These are phyloP conservation scores for Terfezia claveryi DNA, from an alignment of 495 filamentous ascomycete species.

Conservation along the genomic window DNA sequence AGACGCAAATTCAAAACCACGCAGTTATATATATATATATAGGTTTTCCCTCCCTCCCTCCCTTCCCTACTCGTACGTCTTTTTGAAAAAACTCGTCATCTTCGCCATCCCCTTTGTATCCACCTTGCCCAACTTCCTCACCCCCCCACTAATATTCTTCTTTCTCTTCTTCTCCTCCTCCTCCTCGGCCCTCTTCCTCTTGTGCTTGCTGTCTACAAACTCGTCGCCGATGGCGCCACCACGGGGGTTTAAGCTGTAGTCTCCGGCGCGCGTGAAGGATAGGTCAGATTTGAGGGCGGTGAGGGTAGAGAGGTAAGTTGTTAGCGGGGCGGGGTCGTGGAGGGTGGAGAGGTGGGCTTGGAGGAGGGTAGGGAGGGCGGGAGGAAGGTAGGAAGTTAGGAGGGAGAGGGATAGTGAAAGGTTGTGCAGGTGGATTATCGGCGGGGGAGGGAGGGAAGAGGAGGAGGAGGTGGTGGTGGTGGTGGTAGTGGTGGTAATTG, in stretches of 20 bases:
- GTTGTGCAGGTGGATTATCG: conserved; percentile 40
- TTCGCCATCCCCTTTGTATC: conserved; percentile 88
- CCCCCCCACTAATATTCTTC: conserved; percentile 43
- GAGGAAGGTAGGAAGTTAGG: conserved; percentile 48
- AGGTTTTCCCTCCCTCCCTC: too few relatives aligned
- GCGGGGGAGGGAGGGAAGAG: conserved; percentile 20
- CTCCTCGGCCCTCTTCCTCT: conserved; percentile 56
- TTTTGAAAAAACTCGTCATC: conserved; percentile 83
- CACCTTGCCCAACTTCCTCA: conserved; percentile 66
- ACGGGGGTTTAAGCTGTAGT: conserved; percentile 53
- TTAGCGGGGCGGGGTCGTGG: conserved; percentile 47
- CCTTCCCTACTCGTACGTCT: conserved; percentile 23
- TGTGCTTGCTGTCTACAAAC: conserved; percentile 4
- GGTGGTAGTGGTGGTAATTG: conserved; percentile 17
- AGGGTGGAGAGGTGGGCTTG: conserved; percentile 22
- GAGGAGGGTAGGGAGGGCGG: conserved; percentile 29
- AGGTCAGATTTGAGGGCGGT: conserved; percentile 45
- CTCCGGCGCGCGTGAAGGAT: conserved; percentile 39
- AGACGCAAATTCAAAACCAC: too few relatives aligned
- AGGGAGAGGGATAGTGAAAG: conserved; percentile 57
- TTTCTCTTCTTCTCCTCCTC: conserved; percentile 43
- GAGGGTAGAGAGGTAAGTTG: conserved; percentile 41
- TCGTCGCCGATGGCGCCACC: conserved; percentile 23
- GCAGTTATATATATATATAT: too few relatives aligned
- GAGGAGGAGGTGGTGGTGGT: conserved; percentile 16